Conservation (phyloP, 805 yeast species). For the Pichia ethanolica region DNA sequence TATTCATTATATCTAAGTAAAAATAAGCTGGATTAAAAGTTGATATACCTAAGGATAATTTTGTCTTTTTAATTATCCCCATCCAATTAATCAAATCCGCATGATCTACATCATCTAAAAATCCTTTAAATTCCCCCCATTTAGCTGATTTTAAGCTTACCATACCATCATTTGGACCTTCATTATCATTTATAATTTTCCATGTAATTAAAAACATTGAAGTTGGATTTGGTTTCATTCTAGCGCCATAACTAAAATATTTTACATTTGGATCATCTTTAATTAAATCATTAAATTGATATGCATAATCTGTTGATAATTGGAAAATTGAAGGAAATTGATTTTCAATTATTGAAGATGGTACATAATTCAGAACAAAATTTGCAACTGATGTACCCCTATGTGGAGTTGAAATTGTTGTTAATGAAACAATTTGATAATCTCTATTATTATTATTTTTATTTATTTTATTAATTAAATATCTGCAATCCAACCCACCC, state of each 20-base stretch:
- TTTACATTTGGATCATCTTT: conserved; percentile 52
- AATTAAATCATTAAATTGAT: conserved; percentile 45
- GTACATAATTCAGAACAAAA: conserved; percentile 35
- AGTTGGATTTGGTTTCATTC: conserved; percentile 53
- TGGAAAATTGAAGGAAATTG: conserved; percentile 46
- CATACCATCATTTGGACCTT: conserved; percentile 75
- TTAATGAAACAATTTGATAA: conserved; percentile 52
- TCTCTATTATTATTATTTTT: conserved; percentile 26
- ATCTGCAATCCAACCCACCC: conserved; percentile 89
- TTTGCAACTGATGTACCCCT: conserved; percentile 82
- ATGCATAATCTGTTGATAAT: conserved; percentile 50
- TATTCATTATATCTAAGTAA: conserved; percentile 61
- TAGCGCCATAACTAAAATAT: conserved; percentile 82
- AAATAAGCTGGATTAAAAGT: conserved; percentile 59
- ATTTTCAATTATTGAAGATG: conserved; percentile 12
- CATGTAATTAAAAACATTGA: conserved; percentile 60
- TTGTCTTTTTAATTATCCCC: conserved; percentile 37
- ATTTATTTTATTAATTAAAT: conserved; percentile 49
- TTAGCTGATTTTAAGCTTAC: conserved; percentile 69
- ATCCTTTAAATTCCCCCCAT: conserved; percentile 84
- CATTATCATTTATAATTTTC: conserved; percentile 43
- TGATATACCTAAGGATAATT: conserved; percentile 22
- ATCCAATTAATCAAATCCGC: conserved; percentile 83
- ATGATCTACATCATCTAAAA: conserved; percentile 73
- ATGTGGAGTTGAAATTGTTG: conserved; percentile 87